Conservation (phyloP, 768 basidiomycete species). For the Cystobasidium tubakii region DNA sequence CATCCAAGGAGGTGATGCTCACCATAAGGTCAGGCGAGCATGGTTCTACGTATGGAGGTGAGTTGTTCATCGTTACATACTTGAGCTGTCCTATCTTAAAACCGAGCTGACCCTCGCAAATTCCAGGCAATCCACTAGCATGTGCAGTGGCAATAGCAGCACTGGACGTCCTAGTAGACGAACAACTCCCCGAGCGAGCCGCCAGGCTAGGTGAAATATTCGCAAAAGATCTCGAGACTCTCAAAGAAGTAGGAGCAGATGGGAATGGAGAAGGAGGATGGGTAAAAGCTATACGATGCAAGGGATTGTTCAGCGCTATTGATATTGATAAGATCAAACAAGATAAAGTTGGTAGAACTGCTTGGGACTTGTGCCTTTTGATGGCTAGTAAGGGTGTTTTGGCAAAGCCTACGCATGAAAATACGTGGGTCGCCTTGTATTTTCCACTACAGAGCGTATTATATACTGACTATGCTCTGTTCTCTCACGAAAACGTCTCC, state of each 20-base stretch:
- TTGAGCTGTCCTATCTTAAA: background rate
- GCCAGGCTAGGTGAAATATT: slow-evolving; percentile 71
- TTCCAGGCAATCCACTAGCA: slow-evolving; percentile 57
- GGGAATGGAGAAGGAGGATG: slow-evolving; percentile 18
- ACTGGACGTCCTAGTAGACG: slow-evolving; percentile 80
- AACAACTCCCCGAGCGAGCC: slow-evolving; percentile 76
- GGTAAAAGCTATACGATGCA: slow-evolving; percentile 49
- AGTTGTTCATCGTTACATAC: background rate
- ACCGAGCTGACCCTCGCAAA: background rate
- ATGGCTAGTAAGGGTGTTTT: slow-evolving; percentile 84
- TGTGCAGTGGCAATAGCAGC: slow-evolving; percentile 95
- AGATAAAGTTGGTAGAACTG: slow-evolving; percentile 63
- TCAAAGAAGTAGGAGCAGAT: slow-evolving; percentile 6
- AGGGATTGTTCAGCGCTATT: slow-evolving; percentile 84
- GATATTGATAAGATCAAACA: slow-evolving; percentile 81
- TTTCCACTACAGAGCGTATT: background rate
- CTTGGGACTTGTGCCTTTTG: slow-evolving; percentile 92
- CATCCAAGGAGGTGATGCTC: slow-evolving; percentile 85
- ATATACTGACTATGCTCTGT: slow-evolving; percentile 6
- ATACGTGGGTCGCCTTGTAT: slow-evolving; percentile 61
- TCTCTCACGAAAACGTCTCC: background rate
- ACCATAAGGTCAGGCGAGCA: slow-evolving; percentile 93
- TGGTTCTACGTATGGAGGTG: slow-evolving; percentile 76
- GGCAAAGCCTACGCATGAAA: slow-evolving; percentile 92
- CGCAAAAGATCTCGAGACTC: slow-evolving; percentile 56